Evolutionary conservation across 2,329 filamentous ascomycete species (phyloP), one percentile per base, ranked within the genome.

Genomic region (Verticillium zaregamsianum): DNA sequence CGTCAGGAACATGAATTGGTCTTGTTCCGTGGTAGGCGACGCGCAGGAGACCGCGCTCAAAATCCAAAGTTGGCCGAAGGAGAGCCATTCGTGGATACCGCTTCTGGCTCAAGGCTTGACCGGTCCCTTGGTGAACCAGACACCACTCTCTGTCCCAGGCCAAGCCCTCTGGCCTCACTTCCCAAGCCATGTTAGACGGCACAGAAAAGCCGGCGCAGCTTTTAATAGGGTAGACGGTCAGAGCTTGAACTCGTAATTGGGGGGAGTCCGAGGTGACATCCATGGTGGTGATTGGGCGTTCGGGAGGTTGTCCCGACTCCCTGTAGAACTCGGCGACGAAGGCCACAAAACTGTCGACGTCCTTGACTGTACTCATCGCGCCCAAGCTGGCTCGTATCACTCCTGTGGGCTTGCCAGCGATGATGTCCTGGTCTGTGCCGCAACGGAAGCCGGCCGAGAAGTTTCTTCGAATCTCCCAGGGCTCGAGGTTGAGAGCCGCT

Each of bases 121-220:
- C 90, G 1, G 93, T 96, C 54, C 92, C 93, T 70, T 88, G 85
- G 72, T 97, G 93, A 15, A 99, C 82, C 23, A 99, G 79, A 75
- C 94, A 98, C 94, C 95, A 99, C 78, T 98, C 94, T 64, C 95
- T 85, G 73, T 99, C 95, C 93, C 94, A 98, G 9, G 88, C 90
- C 2, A 99, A 80, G 0, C 95, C 95, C 76, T 97, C 93, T 8
- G 84, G 80, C 61, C 85, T 86, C 23, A 98, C 82, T 68, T 91
- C 87, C 95, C 95, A 99, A 15, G 80, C 71, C 8, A 77, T 78
- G 2, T 79, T 82, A 0, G 76, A 64, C 1, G 92, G 89, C 33
- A 98, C 81, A 39, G 79, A 79, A 72, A 90, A 96, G 0, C 91
- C 91, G 17, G 88, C 91, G 69, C 95, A 98, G 72, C 93, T 97